Percentiles rank a stretch among this genome's conserved stretches.
Evolutionary conservation across 192 early-diverging fungal species (phyloP).

Genomic region (Coemansia sp.): DNA sequence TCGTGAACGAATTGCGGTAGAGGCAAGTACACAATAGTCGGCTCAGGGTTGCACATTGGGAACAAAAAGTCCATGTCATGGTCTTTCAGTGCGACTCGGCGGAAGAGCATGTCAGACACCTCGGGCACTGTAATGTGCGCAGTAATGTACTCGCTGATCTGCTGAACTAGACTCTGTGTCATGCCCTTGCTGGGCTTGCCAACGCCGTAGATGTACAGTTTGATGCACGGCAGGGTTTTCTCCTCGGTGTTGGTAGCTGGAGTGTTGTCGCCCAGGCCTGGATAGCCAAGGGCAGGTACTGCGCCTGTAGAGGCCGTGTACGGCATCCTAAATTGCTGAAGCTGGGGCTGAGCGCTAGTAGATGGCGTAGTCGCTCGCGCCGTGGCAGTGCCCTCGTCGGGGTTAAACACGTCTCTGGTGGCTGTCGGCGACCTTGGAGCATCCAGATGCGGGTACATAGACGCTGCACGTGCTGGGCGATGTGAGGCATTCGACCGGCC

Average conservation of each 20-base stretch:
- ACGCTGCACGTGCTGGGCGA: background rate
- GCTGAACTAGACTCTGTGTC: constrained; percentile 39
- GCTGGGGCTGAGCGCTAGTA: background rate
- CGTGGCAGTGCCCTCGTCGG: background rate
- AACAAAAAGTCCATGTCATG: constrained; percentile 53
- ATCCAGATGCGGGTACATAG: background rate
- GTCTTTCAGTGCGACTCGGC: constrained; percentile 38
- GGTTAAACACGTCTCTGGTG: background rate
- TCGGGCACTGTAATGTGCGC: constrained; percentile 44
- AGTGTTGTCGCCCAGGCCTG: background rate
- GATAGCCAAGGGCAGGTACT: constrained; percentile 21
- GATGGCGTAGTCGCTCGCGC: background rate
- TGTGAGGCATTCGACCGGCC: constrained; percentile 1
- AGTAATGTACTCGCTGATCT: constrained; percentile 48
- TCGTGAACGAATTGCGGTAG: constrained; percentile 50
- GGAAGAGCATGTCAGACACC: constrained; percentile 46
- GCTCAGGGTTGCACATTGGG: constrained; percentile 48
- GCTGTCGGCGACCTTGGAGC: constrained; percentile 4
- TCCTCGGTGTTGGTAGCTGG: constrained; percentile 25
- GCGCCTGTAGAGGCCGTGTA: background rate
- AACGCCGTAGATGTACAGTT: constrained; percentile 39
- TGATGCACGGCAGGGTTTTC: constrained; percentile 26
- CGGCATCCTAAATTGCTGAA: background rate
- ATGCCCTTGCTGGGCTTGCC: constrained; percentile 43
- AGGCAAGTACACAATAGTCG: constrained; percentile 47